Base-by-base conservation (phyloP, 1,284 basidiomycete species). In the Heterobasidion parviporum region DNA sequence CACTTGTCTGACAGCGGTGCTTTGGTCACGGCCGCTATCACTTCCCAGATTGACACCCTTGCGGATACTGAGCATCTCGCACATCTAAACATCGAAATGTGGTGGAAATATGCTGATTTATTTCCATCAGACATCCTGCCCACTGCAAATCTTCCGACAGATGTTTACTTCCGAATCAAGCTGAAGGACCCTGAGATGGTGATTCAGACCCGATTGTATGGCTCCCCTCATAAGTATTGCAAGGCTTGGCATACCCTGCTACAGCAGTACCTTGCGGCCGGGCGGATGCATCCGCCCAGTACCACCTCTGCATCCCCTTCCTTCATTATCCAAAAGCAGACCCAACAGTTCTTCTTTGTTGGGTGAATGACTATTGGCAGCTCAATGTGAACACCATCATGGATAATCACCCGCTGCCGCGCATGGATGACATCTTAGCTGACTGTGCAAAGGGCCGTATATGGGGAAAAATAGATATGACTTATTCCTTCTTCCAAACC, bases 401-500 rank as follows among this genome's bases (percentile, higher is more conserved):
- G 0, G 69, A 73, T 41, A 62, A 61, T 6, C 64, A 64, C 16
- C 72, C 69, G 0, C 57, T 49, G 9, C 52, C 33, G 6, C 32
- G 44, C 12, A 46, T 53, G 15, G 52, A 53, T 9, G 52, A 53
- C 26, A 69, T 73, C 16, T 60, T 72, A 0, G 56, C 38, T 0
- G 67, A 71, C 44, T 67, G 65, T 47, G 62, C 57, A 1, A 65
- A 64, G 41, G 69, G 67, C 1, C 65, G 63, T 44, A 59, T 70
- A 14, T 73, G 62, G 61, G 65, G 54, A 1, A 70, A 64, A 18
- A 61, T 74, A 0, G 71, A 74, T 55, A 70, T 74, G 65, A 74
- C 71, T 0, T 68, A 73, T 54, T 60, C 64, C 1, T 74, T 74
- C 54, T 74, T 71, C 57, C 72, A 72, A 53, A 74, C 66, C 0